phyloP scores from a whole-genome alignment of 352 stramenopile genomes.

The Elongisporangium senticosum region DNA sequence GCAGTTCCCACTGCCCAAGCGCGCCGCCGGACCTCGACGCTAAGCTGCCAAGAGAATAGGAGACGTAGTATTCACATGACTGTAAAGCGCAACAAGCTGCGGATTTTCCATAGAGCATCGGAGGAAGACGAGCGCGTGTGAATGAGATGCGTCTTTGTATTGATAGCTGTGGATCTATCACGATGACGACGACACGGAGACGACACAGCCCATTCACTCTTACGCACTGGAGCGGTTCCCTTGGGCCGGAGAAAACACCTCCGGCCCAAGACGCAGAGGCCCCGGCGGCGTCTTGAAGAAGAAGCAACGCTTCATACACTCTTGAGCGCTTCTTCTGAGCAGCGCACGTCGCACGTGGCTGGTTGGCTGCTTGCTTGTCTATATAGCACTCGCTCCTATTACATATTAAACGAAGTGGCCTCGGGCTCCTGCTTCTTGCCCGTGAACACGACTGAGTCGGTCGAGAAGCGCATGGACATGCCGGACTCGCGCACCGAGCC shows the following conservation, averaged over 20 bases:
- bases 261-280: too few relatives aligned
- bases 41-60: constrained; percentile 14
- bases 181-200: neutral
- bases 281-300: too few relatives aligned
- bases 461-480: constrained; percentile 63
- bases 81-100: neutral
- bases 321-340: too few relatives aligned
- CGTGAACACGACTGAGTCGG: constrained; percentile 50
- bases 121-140: too few relatives aligned
- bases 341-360: too few relatives aligned
- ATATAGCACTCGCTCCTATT: neutral
- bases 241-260: too few relatives aligned
- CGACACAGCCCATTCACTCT: neutral
- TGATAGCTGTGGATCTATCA: neutral
- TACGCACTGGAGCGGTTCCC: too few relatives aligned
- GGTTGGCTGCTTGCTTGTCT: neutral
- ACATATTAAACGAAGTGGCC: constrained; percentile 3
- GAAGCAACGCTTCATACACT: neutral
- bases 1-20: constrained; percentile 68
- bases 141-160: neutral
- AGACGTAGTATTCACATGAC: neutral
- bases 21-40: constrained; percentile 39
- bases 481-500: constrained; percentile 51
- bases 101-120: neutral
- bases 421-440: constrained; percentile 3